A percentile compares a stretch with the other conserved stretches of the same genome.
Evolutionary conservation across 2,329 filamentous ascomycete species (phyloP).

Genomic region (Colletotrichum tamarilloi): DNA sequence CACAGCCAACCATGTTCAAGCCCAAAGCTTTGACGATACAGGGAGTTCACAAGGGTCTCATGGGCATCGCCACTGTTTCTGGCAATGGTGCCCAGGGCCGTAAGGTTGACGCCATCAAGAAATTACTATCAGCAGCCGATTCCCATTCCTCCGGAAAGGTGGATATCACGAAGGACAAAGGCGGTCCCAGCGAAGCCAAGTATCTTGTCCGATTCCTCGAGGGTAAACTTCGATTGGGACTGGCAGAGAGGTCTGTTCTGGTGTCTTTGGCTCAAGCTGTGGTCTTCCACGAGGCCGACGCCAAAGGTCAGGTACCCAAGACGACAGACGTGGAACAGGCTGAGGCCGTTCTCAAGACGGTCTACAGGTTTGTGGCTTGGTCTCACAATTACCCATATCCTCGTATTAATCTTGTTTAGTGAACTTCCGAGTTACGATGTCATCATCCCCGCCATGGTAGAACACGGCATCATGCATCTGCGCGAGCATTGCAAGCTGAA

Average conservation of each 20-base stretch:
- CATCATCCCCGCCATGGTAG: slow-evolving; percentile 89
- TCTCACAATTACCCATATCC: neutral
- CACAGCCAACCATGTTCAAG: slow-evolving; percentile 98
- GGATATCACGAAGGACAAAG: slow-evolving; percentile 92
- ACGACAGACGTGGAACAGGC: slow-evolving; percentile 84
- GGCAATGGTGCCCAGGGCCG: slow-evolving; percentile 89
- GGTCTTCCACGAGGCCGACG: slow-evolving; percentile 82
- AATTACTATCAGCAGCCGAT: slow-evolving; percentile 92
- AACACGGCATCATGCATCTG: slow-evolving; percentile 86
- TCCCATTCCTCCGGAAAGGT: slow-evolving; percentile 78
- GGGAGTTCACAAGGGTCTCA: slow-evolving; percentile 87
- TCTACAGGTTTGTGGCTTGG: slow-evolving; percentile 75
- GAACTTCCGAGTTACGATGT: slow-evolving; percentile 96
- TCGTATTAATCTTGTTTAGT: slow-evolving; percentile 61
- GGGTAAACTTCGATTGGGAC: slow-evolving; percentile 89
- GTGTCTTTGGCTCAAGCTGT: slow-evolving; percentile 91
- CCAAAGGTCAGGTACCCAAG: slow-evolving; percentile 76
- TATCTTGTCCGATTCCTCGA: slow-evolving; percentile 93
- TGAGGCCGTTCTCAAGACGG: slow-evolving; percentile 86
- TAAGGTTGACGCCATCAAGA: slow-evolving; percentile 96
- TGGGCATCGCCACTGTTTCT: slow-evolving; percentile 87
- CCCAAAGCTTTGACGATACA: slow-evolving; percentile 89
- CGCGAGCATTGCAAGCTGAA: slow-evolving; percentile 89
- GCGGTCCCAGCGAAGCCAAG: slow-evolving; percentile 94
- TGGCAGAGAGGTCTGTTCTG: slow-evolving; percentile 92